A percentile compares a stretch with the other conserved stretches of the same genome.
Evolutionary conservation across 208 protist species (phyloP).

Genomic region (Angomonas ambiguus): DNA sequence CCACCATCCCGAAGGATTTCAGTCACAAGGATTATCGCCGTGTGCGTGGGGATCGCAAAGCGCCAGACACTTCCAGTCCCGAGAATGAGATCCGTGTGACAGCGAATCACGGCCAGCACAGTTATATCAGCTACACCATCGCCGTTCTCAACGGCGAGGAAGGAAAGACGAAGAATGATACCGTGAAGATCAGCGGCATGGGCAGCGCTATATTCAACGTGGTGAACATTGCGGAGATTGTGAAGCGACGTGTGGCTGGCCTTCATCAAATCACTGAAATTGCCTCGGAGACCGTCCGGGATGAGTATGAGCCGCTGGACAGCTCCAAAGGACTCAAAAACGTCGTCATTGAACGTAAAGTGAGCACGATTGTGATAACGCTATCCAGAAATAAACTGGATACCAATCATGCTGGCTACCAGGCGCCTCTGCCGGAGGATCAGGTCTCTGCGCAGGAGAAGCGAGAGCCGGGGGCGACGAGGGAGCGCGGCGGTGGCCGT

Average conservation of each 20-base stretch:
- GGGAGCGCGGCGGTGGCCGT: conserved; percentile 28
- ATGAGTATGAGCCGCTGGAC: conserved; percentile 87
- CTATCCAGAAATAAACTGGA: conserved; percentile 84
- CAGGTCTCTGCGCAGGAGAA: conserved; percentile 85
- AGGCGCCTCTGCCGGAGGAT: conserved; percentile 83
- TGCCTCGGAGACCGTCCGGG: conserved; percentile 68
- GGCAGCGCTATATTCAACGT: conserved; percentile 87
- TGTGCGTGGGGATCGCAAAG: conserved; percentile 39
- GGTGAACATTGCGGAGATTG: conserved; percentile 91
- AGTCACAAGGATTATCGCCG: conserved; percentile 49
- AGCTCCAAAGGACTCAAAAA: conserved; percentile 60
- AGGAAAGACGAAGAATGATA: conserved; percentile 77
- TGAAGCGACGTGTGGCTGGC: conserved; percentile 87
- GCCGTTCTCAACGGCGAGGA: conserved; percentile 80
- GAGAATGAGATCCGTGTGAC: conserved; percentile 89
- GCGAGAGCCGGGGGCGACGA: conserved; percentile 35
- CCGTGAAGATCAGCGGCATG: conserved; percentile 88
- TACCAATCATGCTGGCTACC: conserved; percentile 83
- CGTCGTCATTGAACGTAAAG: conserved; percentile 70
- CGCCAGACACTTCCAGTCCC: conserved; percentile 51
- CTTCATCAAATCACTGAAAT: conserved; percentile 91
- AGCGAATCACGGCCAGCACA: conserved; percentile 69
- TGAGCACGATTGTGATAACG: conserved; percentile 87
- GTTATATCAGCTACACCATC: conserved; percentile 89
- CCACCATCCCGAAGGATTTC: background rate